Conservation (phyloP, 257 asterid species). For the Verbena officinalis region DNA sequence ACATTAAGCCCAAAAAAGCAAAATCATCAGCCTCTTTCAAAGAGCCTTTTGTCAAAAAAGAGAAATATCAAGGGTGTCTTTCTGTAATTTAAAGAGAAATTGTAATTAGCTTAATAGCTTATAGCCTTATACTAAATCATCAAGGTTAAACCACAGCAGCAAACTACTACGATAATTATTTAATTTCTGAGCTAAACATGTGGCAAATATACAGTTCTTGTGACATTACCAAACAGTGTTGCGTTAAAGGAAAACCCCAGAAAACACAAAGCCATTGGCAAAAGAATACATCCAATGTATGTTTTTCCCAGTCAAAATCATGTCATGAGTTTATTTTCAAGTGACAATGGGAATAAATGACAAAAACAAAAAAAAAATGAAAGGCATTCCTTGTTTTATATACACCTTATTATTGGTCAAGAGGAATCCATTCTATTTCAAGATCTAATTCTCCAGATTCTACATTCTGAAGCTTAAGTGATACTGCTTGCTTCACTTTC, state of each 20-base stretch:
- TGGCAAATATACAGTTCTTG: no score
- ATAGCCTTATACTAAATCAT: no score
- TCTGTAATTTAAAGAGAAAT: no score
- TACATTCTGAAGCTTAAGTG: constrained; percentile 85
- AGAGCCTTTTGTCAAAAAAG: no score
- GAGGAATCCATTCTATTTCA: constrained; percentile 96
- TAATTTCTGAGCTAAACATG: no score
- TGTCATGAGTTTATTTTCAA: background rate
- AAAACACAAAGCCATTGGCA: background rate
- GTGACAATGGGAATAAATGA: constrained; percentile 1
- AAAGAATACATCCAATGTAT: background rate
- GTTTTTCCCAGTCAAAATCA: constrained; percentile 24
- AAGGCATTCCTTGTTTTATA: background rate
- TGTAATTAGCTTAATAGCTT: no score
- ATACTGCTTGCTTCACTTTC: constrained; percentile 72
- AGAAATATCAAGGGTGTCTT: no score
- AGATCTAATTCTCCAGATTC: constrained; percentile 89
- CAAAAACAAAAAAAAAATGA: background rate
- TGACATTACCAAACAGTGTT: no score
- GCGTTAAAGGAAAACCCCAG: background rate
- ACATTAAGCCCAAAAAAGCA: no score
- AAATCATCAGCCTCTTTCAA: no score
- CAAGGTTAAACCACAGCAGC: no score
- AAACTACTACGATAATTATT: no score
- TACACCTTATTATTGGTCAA: constrained; percentile 52